These are phyloP conservation scores for Boletus pseudo-olivaceus DNA, from an alignment of 768 basidiomycete genomes.

Conservation along the genomic window DNA sequence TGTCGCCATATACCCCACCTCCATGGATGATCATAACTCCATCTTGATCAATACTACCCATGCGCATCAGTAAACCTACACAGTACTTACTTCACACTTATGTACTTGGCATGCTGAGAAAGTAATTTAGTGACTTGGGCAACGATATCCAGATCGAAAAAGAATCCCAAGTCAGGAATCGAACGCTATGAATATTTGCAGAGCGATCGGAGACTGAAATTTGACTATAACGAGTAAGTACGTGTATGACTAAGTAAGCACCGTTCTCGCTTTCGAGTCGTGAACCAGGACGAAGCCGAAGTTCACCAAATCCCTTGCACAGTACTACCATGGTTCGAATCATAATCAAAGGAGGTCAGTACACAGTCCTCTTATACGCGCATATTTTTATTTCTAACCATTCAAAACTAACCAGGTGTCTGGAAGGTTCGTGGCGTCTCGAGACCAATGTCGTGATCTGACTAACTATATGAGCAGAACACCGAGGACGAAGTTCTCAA, in stretches of 20 bases:
- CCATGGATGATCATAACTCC: slow-evolving; percentile 89
- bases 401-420: slow-evolving; percentile 46
- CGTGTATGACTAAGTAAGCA: slow-evolving; percentile 7
- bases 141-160: not conserved
- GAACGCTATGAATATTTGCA: not conserved
- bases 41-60: slow-evolving; percentile 75
- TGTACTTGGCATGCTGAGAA: no score
- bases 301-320: not conserved
- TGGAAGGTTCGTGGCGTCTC: slow-evolving; percentile 61
- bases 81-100: no score
- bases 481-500: slow-evolving; percentile 98
- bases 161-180: not conserved
- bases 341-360: slow-evolving; percentile 84
- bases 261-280: not conserved
- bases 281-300: not conserved
- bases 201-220: slow-evolving; percentile 24
- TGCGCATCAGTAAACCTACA: no score
- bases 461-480: slow-evolving; percentile 49
- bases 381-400: not conserved
- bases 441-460: not conserved
- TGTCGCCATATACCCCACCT: slow-evolving; percentile 83
- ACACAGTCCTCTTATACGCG: not conserved
- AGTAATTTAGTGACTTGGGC: no score
- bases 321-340: slow-evolving; percentile 68
- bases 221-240: slow-evolving; percentile 1